These are phyloP conservation scores for Cunninghamia lanceolata DNA, from an alignment of 75 land plant species.

Conservation along the genomic window DNA sequence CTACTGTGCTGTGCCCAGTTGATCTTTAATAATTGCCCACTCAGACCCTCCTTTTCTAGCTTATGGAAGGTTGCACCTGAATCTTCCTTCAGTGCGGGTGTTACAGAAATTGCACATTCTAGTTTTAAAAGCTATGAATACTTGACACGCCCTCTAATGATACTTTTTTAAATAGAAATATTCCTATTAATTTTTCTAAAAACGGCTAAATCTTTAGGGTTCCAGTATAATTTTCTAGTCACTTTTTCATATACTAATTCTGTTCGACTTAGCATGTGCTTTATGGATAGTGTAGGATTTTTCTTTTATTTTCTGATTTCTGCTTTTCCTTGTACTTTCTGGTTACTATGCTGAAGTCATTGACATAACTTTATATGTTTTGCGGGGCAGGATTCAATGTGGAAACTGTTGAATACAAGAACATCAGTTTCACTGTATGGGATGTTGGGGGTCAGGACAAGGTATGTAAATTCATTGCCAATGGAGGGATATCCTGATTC, in stretches of 20 bases:
- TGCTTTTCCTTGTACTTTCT: not conserved
- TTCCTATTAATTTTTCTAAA: not conserved
- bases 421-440: conserved; percentile 73
- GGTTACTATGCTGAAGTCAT: not conserved
- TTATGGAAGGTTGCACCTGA: not conserved
- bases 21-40: too few relatives aligned
- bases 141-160: not conserved
- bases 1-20: not conserved
- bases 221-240: not conserved
- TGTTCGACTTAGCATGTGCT: not conserved
- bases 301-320: not conserved
- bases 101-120: not conserved
- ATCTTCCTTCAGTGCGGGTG: not conserved
- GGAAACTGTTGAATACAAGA: conserved; percentile 70
- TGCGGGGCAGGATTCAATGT: conserved; percentile 47
- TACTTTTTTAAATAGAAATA: not conserved
- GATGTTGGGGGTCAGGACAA: conserved; percentile 70
- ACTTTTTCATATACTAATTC: not conserved
- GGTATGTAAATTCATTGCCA: conserved; percentile 3
- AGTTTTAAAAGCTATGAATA: not conserved
- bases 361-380: not conserved
- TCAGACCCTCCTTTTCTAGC: too few relatives aligned
- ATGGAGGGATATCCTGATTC: not conserved
- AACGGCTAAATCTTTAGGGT: not conserved
- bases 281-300: not conserved